Evolutionary conservation across 2,329 filamentous ascomycete genomes (phyloP), one percentile per base, ranked within the genome.

Genomic region (Arthrobotrys pseudoclavata): DNA sequence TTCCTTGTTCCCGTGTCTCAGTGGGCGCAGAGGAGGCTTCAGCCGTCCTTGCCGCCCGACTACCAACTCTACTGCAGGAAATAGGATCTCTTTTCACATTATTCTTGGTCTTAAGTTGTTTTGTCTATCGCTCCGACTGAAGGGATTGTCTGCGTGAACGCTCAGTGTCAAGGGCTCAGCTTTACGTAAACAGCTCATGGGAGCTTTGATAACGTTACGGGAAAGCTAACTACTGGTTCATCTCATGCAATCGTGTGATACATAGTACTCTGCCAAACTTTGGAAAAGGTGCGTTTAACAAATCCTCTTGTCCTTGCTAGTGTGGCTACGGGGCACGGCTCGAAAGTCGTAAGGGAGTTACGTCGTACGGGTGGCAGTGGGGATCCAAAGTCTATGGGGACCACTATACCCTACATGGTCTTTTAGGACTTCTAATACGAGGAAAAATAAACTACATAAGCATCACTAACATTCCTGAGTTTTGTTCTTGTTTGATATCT

Each of bases 1-100:
- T 72, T 72, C 69, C 69, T 37, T 68, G 74, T 66, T 71, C 67
- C 74, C 74, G 64, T 77, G 74, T 77, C 74, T 77, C 74, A 77
- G 67, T 71, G 72, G 66, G 70, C 20, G 66, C 48, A 63, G 48
- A 69, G 40, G 47, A 48, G 66, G 67, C 67, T 64, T 77, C 74
- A 77, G 74, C 74, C 74, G 74, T 77, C 45, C 67, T 77, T 77
- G 74, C 74, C 74, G 67, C 70, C 53, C 67, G 61, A 26, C 69
- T 34, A 50, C 60, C 52, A 60, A 55, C 31, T 3, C 26, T 50
- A 3, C 26, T 50, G 48, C 61, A 40, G 37, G 40, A 45, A 50
- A 66, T 37, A 29, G 55, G 34, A 29, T 60, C 40, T 29, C 37
- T 34, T 48, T 63, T 40, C 55, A 42, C 55, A 24, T 63, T 20